Evolutionary conservation across 106 monocot species (phyloP).

Genomic region (Dioscorea dumetorum): DNA sequence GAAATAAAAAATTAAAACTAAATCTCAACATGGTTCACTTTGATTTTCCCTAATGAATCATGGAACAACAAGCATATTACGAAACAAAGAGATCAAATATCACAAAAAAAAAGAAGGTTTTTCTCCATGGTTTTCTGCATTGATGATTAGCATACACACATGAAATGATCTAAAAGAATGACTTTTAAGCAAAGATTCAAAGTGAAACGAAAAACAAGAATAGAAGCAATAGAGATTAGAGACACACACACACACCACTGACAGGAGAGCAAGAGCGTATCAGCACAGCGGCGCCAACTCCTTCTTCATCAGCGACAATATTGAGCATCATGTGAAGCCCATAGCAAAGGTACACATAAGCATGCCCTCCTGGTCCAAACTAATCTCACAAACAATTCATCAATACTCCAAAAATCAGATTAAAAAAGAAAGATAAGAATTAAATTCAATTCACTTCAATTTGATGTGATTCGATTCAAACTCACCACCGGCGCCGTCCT

Average conservation of each 20-base stretch:
- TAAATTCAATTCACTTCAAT: too few species aligned
- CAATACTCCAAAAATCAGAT: not conserved
- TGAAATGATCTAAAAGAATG: too few species aligned
- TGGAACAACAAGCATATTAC: too few species aligned
- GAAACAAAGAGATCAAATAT: too few species aligned
- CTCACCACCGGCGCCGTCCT: conserved; percentile 72
- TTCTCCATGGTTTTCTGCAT: too few species aligned
- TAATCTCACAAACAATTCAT: conserved; percentile 12
- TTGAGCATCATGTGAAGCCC: conserved; percentile 97
- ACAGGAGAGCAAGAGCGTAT: conserved; percentile 84
- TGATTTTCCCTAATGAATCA: too few species aligned
- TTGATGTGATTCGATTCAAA: not conserved
- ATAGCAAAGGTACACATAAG: conserved; percentile 97
- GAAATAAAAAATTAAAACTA: too few species aligned
- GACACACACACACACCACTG: conserved; percentile 23
- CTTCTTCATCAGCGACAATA: conserved; percentile 84
- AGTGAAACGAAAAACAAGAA: not conserved
- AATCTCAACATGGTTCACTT: too few species aligned
- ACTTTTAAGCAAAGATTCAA: too few species aligned
- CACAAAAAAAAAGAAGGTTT: too few species aligned
- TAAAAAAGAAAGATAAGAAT: too few species aligned
- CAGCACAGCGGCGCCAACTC: conserved; percentile 82
- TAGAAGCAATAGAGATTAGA: not conserved
- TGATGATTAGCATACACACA: too few species aligned
- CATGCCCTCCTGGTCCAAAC: conserved; percentile 96